These are phyloP conservation scores for Cercospora citrullina DNA, from an alignment of 2,329 filamentous ascomycete genomes.

Conservation along the genomic window DNA sequence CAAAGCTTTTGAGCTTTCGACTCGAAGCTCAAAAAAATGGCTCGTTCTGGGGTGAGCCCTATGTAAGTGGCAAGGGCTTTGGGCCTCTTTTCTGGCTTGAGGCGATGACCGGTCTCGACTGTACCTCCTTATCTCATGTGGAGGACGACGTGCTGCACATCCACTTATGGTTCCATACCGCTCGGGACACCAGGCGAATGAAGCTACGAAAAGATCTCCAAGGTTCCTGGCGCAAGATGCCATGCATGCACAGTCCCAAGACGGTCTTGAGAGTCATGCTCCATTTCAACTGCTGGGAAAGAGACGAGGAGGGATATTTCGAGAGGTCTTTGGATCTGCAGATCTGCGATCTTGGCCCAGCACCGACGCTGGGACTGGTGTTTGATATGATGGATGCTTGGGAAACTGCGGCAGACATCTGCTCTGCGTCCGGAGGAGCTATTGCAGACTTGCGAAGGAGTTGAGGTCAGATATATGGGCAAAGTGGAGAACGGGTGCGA, in stretches of 20 bases:
- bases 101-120: not conserved
- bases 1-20: not conserved
- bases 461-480: no score
- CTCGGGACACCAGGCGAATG: not conserved
- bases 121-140: not conserved
- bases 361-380: not conserved
- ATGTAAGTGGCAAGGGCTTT: not conserved
- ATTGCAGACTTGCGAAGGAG: not conserved
- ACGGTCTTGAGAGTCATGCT: not conserved
- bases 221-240: not conserved
- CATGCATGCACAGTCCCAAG: not conserved
- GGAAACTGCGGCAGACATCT: not conserved
- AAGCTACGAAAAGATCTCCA: not conserved
- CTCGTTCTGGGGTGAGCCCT: no score
- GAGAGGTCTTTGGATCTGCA: no score
- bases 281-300: no score
- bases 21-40: not conserved
- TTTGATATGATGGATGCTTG: not conserved
- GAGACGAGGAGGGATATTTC: no score
- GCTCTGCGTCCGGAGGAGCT: no score
- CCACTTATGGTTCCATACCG: not conserved
- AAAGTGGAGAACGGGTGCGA: no score
- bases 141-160: not conserved
- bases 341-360: not conserved
- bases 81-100: not conserved